Conservation (phyloP, 208 protist species). For the Crithidia mellificae region DNA sequence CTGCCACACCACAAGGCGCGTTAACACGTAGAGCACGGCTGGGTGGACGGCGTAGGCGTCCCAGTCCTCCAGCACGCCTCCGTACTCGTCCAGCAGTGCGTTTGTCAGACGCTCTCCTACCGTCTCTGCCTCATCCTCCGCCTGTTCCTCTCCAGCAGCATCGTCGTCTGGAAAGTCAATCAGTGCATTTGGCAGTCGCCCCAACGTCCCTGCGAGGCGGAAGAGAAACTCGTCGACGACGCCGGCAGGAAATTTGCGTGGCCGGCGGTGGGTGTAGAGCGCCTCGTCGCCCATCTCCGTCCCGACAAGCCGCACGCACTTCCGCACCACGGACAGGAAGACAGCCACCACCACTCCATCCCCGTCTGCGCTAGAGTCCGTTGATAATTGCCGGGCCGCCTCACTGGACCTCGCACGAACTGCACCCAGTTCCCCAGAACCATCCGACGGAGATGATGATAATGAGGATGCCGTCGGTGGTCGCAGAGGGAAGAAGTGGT, state of each 20-base stretch:
- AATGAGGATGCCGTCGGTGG: too few species aligned
- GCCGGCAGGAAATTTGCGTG: constrained; percentile 40
- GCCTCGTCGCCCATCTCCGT: constrained; percentile 58
- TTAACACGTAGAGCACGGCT: constrained; percentile 72
- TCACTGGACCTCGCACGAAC: constrained; percentile 10
- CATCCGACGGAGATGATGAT: too few species aligned
- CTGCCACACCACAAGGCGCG: constrained; percentile 77
- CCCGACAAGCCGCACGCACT: constrained; percentile 62
- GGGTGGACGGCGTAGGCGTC: constrained; percentile 83
- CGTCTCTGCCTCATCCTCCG: constrained; percentile 25
- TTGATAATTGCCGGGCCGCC: too few species aligned
- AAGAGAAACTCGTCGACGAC: constrained; percentile 80
- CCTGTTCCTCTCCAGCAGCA: too few species aligned
- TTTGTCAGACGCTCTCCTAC: constrained; percentile 58
- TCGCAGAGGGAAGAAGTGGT: constrained; percentile 30
- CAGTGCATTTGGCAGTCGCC: constrained; percentile 14
- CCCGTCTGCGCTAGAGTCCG: too few species aligned
- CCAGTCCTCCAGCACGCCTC: constrained; percentile 73
- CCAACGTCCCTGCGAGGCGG: constrained; percentile 54
- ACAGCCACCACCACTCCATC: constrained; percentile 18
- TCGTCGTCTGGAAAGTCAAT: too few species aligned
- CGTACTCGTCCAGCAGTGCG: constrained; percentile 62
- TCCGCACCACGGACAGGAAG: constrained; percentile 44
- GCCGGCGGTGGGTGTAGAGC: constrained; percentile 52
- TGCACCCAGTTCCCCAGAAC: too few species aligned